These are phyloP conservation scores for Suillus cothurnatus DNA, from an alignment of 768 basidiomycete species.

Conservation along the genomic window DNA sequence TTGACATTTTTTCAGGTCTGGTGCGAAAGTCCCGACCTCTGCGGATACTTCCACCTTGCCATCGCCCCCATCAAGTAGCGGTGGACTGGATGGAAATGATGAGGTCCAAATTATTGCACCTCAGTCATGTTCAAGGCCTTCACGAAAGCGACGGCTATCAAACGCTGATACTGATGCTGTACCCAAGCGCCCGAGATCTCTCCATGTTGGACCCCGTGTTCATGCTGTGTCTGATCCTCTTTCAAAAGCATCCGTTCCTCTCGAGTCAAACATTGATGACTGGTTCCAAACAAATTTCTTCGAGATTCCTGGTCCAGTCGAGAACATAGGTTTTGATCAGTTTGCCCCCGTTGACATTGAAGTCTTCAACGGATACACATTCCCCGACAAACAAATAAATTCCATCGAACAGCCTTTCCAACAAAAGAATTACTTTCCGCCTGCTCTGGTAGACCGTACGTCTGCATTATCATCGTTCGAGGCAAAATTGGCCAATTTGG, in stretches of 20 bases:
- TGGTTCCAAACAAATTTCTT: constrained; percentile 40
- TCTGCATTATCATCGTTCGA: neutral
- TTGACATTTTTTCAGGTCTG: neutral
- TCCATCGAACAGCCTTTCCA: neutral
- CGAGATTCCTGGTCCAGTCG: constrained; percentile 28
- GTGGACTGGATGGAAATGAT: constrained; percentile 4
- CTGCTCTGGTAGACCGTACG: constrained; percentile 9
- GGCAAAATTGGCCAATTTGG: neutral
- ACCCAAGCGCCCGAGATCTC: constrained; percentile 32
- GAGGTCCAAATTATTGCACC: constrained; percentile 1
- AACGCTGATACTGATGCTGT: constrained; percentile 24
- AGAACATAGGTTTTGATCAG: constrained; percentile 25
- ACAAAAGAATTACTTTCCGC: rapidly evolving
- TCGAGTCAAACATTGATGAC: constrained; percentile 31
- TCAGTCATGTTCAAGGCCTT: constrained; percentile 1
- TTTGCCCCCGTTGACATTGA: constrained; percentile 35
- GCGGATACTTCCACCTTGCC: neutral
- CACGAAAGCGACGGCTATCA: constrained; percentile 41
- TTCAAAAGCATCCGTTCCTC: constrained; percentile 15
- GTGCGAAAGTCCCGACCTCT: neutral
- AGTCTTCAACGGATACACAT: constrained; percentile 31
- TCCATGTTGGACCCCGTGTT: constrained; percentile 19
- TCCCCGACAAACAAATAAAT: constrained; percentile 7
- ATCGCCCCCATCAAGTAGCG: constrained; percentile 6
- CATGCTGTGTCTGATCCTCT: constrained; percentile 35